Evolutionary conservation across 352 stramenopile species (phyloP), one percentile per base, ranked within the genome.

Genomic region (Phytophthora nicotianae): DNA sequence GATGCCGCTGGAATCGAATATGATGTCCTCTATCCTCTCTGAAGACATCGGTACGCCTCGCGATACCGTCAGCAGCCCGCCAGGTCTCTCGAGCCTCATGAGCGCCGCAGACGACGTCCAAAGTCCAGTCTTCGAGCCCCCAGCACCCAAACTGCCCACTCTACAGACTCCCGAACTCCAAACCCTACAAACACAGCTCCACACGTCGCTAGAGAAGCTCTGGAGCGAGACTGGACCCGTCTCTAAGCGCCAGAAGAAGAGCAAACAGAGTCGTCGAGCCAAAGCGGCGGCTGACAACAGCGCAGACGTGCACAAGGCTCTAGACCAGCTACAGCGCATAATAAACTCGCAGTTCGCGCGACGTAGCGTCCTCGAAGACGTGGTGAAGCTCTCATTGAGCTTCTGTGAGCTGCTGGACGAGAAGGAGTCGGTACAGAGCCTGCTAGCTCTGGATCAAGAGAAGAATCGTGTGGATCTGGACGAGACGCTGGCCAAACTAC

Each of bases 241-340:
- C 1, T 37, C 74, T 14, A 92, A 92, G 52, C 71, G 83, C 1
- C 77, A 85, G 32, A 92, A 90, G 67, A 90, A 90, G 56, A 53
- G 81, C 48, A 86, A 88, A 50, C 72, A 81, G 26, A 58, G 19
- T 23, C 79, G 61, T 38, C 72, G 59, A 41, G 37, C 41, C 4
- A 67, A 54, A 61, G 27, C 29, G 41, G 54, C 37, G 20, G 46
- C 24, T 26, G 26, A 50, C 16, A 63, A 41, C 59, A 56, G 37
- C 38, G 46, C 48, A 19, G 75, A 89, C 26, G 50, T 90, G 19
- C 53, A 74, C 13, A 58, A 66, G 27, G 71, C 69, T 17, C 59
- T 92, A 24, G 16, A 65, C 20, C 48, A 67, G 23, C 37, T 92
- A 37, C 69, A 84, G 8, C 50, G 68, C 27, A 75, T 72, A 16